A percentile compares a stretch with the other conserved stretches of the same genome.
Evolutionary conservation across 2,329 filamentous ascomycete species (phyloP).

Genomic region (Emericellopsis cladophorae): DNA sequence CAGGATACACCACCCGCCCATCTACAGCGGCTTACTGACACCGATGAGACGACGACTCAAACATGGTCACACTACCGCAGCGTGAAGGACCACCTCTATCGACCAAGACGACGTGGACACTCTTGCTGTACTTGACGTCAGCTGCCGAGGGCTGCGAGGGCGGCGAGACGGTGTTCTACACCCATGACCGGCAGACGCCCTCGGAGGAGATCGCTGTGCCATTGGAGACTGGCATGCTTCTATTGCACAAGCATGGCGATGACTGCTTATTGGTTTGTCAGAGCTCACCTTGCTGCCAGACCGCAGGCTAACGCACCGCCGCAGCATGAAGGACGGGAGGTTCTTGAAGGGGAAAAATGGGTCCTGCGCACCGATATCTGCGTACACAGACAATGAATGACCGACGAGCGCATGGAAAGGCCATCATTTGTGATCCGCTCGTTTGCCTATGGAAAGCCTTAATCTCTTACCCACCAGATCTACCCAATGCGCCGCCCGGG

Average conservation of each 20-base stretch:
- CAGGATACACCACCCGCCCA: not conserved
- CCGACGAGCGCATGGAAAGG: not conserved
- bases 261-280: conserved; percentile 62
- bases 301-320: not conserved
- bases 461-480: no score
- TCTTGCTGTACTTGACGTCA: conserved; percentile 77
- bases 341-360: conserved; percentile 78
- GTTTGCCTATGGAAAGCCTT: no score
- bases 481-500: no score
- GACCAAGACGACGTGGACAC: conserved; percentile 69
- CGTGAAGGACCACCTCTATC: conserved; percentile 11
- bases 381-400: conserved; percentile 33
- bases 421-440: not conserved
- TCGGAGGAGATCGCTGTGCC: conserved; percentile 58
- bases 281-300: not conserved
- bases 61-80: conserved; percentile 46
- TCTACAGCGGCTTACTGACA: not conserved
- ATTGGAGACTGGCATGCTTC: conserved; percentile 71
- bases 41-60: conserved; percentile 72
- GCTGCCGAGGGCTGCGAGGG: conserved; percentile 62
- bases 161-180: conserved; percentile 88
- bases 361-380: conserved; percentile 76
- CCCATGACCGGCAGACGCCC: conserved; percentile 43
- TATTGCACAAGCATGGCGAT: conserved; percentile 80
- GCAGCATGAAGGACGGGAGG: conserved; percentile 72